Percentiles rank a stretch among this genome's conserved stretches.
Evolutionary conservation across 371 early-diverging fungal genomes (phyloP).

Genomic region (Capniomyces stellatus): DNA sequence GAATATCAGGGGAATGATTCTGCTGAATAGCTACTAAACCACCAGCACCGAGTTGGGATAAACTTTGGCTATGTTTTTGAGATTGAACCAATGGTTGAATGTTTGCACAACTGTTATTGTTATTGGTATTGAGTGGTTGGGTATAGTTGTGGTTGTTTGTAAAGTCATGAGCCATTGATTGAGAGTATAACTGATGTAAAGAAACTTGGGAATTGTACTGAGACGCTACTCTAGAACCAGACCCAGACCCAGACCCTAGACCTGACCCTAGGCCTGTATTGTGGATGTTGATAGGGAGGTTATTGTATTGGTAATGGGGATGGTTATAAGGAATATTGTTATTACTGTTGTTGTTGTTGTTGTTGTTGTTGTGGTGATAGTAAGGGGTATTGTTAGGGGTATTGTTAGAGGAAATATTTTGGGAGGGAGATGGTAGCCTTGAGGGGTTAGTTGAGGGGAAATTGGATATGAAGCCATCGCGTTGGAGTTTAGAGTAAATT

Average conservation of each 20-base stretch:
- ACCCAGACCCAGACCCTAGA: not conserved
- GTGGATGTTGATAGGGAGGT: not conserved
- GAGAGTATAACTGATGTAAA: too few relatives aligned
- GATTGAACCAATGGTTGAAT: too few relatives aligned
- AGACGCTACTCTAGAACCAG: not conserved
- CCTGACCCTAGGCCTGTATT: not conserved
- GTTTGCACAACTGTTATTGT: too few relatives aligned
- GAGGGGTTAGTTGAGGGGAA: conserved; percentile 6
- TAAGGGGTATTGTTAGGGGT: not conserved
- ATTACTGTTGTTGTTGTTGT: not conserved
- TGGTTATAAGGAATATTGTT: too few relatives aligned
- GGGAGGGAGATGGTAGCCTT: not conserved
- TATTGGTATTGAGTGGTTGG: too few relatives aligned
- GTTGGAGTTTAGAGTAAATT: conserved; percentile 53
- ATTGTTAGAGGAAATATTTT: not conserved
- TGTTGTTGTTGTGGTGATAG: not conserved
- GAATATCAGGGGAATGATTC: too few relatives aligned
- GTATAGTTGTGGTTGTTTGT: too few relatives aligned
- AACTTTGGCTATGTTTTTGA: too few relatives aligned
- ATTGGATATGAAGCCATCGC: conserved; percentile 21
- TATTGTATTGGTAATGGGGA: too few relatives aligned
- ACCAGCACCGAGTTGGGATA: too few relatives aligned
- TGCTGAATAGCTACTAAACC: too few relatives aligned
- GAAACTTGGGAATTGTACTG: not conserved
- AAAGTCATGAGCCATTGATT: too few relatives aligned